Conservation (phyloP, 495 filamentous ascomycete genomes). For the Staphylotrichum longicolle region DNA sequence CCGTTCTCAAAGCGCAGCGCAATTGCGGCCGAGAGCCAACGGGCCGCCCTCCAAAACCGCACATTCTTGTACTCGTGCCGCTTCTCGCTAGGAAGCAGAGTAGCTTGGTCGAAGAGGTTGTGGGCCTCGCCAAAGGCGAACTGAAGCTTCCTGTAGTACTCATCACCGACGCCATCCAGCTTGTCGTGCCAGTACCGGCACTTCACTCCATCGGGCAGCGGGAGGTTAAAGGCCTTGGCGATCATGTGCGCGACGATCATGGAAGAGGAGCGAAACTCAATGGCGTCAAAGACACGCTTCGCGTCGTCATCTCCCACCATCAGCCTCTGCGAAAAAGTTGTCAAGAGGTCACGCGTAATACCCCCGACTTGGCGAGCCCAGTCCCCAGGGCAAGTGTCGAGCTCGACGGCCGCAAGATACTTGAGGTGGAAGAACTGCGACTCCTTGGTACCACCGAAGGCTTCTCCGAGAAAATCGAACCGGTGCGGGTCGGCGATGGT, state of each 20-base stretch:
- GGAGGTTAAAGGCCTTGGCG: conserved; percentile 31
- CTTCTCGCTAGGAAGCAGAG: conserved; percentile 28
- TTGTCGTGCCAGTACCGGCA: conserved; percentile 31
- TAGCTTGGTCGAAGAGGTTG: conserved; percentile 23
- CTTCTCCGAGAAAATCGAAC: conserved; percentile 36
- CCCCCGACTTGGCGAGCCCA: conserved; percentile 29
- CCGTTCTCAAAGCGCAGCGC: conserved; percentile 19
- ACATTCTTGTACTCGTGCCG: conserved; percentile 27
- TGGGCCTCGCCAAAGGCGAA: conserved; percentile 18
- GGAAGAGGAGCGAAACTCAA: conserved; percentile 39
- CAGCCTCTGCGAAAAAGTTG: conserved; percentile 12
- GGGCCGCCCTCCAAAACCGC: conserved; percentile 26
- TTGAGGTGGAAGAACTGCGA: conserved; percentile 41
- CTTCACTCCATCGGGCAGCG: conserved; percentile 21
- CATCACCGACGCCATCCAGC: conserved; percentile 4
- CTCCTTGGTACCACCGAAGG: conserved; percentile 35
- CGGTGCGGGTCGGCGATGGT: conserved; percentile 1
- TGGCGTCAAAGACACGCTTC: conserved; percentile 36
- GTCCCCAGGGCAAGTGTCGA: conserved; percentile 33
- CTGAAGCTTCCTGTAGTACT: conserved; percentile 23
- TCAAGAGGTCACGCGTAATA: conserved; percentile 23
- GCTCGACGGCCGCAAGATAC: conserved; percentile 35
- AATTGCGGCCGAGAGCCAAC: conserved; percentile 29
- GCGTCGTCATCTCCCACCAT: conserved; percentile 19
- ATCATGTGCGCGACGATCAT: conserved; percentile 35